Base-by-base conservation (phyloP, 1,284 basidiomycete species). In the Austroboletus niveus region DNA sequence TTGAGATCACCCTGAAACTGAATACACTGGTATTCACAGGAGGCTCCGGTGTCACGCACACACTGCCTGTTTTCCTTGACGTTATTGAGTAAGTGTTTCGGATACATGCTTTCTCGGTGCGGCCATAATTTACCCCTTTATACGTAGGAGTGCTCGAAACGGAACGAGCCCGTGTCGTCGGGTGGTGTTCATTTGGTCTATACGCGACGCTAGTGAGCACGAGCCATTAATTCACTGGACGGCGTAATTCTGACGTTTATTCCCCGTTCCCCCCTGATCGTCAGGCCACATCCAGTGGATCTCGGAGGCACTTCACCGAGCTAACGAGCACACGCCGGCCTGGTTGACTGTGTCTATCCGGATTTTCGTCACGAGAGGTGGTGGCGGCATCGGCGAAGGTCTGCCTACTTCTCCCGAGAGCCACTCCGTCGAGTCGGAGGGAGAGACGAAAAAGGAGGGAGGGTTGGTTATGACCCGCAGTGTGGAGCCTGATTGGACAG, bases 41-140 rank as follows among this genome's bases (percentile, higher is more conserved):
- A 15, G 75, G 75, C 1, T 72, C 74, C 3, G 75, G 75, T 2
- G 54, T 78, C n/a, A 70, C 75, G 5, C 74, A 72, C 42, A 68
- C 68, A 10, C 53, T 75, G 3, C 71, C 75, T 0, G 60, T 75
- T 8, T 64, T 77, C n/a, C 59, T 76, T 4, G 66, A 71, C 49
- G 49, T 69, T 24, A 58, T 78, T 3, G 60, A 69, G 75, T 75
- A 48, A 41, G 69, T 57, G 4, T 8, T 44, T 52, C n/a, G 30
- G 14, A 27, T 27, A 3, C 12, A 5, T 22, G 15, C 27, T 11
- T 31, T 11, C 8, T 30, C 10, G 12, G 22, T 20, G 29, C 5
- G 11, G 10, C 38, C 29, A 45, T 14, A 12, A n/a, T 24, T 14
- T 20, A 8, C 15, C 22, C 1, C 0, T 12, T 3, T 36, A 5